Percentiles rank a stretch among this genome's conserved stretches.
These are phyloP conservation scores for Esteya vermicola DNA, from an alignment of 2,329 filamentous ascomycete genomes.

Conservation along the genomic window DNA sequence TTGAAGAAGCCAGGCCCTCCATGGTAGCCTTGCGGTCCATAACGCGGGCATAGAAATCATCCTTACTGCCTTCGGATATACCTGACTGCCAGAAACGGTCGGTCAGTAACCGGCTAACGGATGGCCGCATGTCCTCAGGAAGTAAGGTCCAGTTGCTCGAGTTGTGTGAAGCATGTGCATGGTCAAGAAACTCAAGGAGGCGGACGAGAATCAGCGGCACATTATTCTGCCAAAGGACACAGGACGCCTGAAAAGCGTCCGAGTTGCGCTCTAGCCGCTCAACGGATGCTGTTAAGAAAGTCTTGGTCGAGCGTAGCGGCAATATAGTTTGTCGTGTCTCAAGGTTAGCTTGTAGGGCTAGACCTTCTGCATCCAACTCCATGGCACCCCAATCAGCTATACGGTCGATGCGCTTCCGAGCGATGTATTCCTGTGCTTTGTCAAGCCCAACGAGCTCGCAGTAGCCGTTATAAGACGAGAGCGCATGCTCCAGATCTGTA, in stretches of 20 bases:
- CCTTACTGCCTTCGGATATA: slow-evolving; percentile 88
- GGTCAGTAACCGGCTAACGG: slow-evolving; percentile 73
- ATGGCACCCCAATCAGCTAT: slow-evolving; percentile 72
- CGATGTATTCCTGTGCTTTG: slow-evolving; percentile 68
- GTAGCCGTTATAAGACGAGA: slow-evolving; percentile 67
- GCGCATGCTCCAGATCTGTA: slow-evolving; percentile 48
- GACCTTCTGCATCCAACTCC: slow-evolving; percentile 64
- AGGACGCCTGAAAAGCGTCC: slow-evolving; percentile 59
- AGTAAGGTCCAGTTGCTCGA: slow-evolving; percentile 69
- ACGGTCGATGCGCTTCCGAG: slow-evolving; percentile 51
- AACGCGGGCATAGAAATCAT: slow-evolving; percentile 90
- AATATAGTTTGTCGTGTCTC: slow-evolving; percentile 62
- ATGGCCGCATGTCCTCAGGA: slow-evolving; percentile 57
- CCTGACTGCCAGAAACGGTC: slow-evolving; percentile 98
- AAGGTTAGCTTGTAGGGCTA: slow-evolving; percentile 63
- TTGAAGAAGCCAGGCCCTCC: slow-evolving; percentile 86
- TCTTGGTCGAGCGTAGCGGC: slow-evolving; percentile 77
- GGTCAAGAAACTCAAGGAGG: slow-evolving; percentile 70
- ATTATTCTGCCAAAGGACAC: slow-evolving; percentile 69
- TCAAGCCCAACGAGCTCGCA: slow-evolving; percentile 67
- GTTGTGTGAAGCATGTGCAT: slow-evolving; percentile 86
- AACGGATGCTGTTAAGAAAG: slow-evolving; percentile 81
- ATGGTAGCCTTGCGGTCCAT: slow-evolving; percentile 77
- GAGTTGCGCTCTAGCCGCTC: slow-evolving; percentile 71
- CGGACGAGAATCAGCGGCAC: slow-evolving; percentile 75